Conservation (phyloP, 257 asterid species). For the Knoxia roxburghii region DNA sequence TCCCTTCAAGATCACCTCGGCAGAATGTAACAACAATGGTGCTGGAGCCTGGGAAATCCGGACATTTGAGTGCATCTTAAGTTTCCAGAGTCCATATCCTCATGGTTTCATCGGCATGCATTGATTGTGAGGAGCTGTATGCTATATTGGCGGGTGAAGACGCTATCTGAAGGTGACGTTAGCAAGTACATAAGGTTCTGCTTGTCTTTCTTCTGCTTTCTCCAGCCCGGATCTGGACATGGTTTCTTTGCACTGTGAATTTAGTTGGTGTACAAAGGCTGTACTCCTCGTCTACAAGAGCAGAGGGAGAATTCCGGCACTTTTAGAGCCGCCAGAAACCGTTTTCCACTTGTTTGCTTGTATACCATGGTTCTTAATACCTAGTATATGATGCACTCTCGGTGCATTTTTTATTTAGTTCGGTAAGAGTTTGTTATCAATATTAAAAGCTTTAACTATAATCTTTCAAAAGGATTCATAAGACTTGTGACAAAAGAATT, state of each 20-base stretch:
- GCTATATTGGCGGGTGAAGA: background rate
- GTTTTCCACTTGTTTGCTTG: slow-evolving; percentile 22
- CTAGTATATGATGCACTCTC: background rate
- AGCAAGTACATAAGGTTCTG: slow-evolving; percentile 11
- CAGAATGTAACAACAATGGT: background rate
- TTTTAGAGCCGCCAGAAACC: slow-evolving; percentile 16
- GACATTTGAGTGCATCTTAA: background rate
- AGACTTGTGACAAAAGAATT: too few relatives aligned
- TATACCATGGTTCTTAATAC: background rate
- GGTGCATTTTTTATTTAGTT: slow-evolving; percentile 1
- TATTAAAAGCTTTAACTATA: too few relatives aligned
- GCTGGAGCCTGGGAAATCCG: background rate
- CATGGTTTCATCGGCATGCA: background rate
- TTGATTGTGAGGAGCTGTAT: background rate
- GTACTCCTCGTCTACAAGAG: slow-evolving; percentile 18
- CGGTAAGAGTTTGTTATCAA: background rate
- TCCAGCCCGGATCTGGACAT: background rate
- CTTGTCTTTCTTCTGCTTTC: background rate
- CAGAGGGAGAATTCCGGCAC: slow-evolving; percentile 21
- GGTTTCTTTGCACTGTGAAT: slow-evolving; percentile 9
- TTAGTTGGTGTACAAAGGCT: slow-evolving; percentile 18
- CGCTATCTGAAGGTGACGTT: background rate
- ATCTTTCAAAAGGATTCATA: too few relatives aligned
- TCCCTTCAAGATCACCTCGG: slow-evolving; percentile 13
- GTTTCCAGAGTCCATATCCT: background rate